phyloP scores from a whole-genome alignment of 2,329 filamentous ascomycete species.

The Pseudogymnoascus sp. region DNA sequence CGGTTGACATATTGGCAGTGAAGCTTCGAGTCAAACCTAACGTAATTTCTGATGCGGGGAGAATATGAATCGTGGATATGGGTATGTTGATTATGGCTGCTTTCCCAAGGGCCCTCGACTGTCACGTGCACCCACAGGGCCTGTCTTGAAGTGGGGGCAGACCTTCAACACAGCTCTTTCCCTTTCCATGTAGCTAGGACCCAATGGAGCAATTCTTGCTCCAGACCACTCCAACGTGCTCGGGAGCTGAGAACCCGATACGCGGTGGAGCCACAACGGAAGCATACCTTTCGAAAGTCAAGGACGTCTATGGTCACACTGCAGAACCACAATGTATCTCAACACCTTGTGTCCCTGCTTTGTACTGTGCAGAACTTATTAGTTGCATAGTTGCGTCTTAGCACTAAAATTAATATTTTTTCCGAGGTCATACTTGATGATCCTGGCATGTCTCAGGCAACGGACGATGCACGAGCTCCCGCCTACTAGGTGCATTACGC shows the following conservation, averaged over 20 bases:
- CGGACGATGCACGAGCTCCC: background rate
- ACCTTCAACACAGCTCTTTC: background rate
- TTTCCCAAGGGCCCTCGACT: background rate
- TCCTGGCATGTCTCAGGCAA: background rate
- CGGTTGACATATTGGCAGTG: constrained; percentile 15
- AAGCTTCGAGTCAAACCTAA: background rate
- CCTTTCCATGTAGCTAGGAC: background rate
- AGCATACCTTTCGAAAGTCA: background rate
- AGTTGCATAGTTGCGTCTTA: background rate
- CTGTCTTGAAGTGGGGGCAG: background rate
- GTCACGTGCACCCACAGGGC: background rate
- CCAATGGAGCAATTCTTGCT: background rate
- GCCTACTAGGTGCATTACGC: background rate
- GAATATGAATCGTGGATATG: background rate
- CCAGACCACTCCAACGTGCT: background rate
- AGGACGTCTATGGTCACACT: background rate
- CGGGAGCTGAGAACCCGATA: background rate
- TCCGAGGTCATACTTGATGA: background rate
- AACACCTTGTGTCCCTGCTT: background rate
- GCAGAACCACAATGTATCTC: background rate
- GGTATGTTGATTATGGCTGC: background rate
- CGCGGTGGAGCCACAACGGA: background rate
- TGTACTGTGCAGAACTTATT: background rate
- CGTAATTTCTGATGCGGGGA: background rate
- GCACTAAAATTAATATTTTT: background rate